Percentiles rank a stretch among this genome's conserved stretches.
phyloP scores from a whole-genome alignment of 306 rosid species.

The Calophaca sinica region DNA sequence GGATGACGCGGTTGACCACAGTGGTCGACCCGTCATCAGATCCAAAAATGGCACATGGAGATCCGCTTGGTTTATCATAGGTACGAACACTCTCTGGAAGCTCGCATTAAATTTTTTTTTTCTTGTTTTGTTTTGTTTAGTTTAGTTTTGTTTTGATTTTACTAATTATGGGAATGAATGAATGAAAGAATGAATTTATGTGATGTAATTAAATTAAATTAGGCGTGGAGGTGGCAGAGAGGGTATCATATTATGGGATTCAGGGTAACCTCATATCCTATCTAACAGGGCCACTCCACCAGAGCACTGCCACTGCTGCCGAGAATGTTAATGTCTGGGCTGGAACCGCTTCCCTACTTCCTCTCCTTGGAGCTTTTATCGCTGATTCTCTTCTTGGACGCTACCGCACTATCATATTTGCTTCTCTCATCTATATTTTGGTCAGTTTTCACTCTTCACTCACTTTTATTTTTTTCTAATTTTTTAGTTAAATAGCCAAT shows the following conservation, averaged over 20 bases:
- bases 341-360: conserved; percentile 60
- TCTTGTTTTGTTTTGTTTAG: no score
- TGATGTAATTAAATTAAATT: no score
- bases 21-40: conserved; percentile 40
- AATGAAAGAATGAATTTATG: no score
- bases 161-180: no score
- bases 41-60: conserved; percentile 55
- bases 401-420: conserved; percentile 55
- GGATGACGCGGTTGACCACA: conserved; percentile 50
- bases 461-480: no score
- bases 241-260: conserved; percentile 59
- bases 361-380: conserved; percentile 48
- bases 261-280: conserved; percentile 56
- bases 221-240: conserved; percentile 66
- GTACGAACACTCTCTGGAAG: no score
- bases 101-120: no score
- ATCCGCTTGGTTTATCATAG: conserved; percentile 53
- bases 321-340: conserved; percentile 60
- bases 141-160: no score
- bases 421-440: conserved; percentile 52
- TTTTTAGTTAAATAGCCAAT: no score
- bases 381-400: conserved; percentile 66
- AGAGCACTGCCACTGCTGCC: conserved; percentile 62
- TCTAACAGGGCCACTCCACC: conserved; percentile 59
- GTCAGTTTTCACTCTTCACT: no score